Conservation (phyloP, 805 yeast genomes). For the Wickerhamomyces kurtzmanii region DNA sequence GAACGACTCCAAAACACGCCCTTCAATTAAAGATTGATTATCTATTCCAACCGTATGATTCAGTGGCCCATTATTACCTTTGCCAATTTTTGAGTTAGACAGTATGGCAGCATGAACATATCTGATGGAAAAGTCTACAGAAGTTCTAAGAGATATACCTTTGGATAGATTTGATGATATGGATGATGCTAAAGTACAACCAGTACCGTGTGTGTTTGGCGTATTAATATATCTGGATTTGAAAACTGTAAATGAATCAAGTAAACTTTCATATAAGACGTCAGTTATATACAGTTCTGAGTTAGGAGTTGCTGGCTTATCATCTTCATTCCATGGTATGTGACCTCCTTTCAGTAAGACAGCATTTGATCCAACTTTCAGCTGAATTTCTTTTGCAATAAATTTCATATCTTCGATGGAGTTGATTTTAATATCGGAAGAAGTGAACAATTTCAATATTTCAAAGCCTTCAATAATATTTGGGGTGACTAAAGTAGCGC, state of each 20-base stretch:
- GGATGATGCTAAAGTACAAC: slow-evolving; percentile 79
- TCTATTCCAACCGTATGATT: slow-evolving; percentile 37
- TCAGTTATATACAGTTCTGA: slow-evolving; percentile 34
- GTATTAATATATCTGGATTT: slow-evolving; percentile 36
- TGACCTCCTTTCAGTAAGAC: slow-evolving; percentile 82
- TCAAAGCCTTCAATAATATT: slow-evolving; percentile 57
- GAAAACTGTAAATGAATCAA: slow-evolving; percentile 28
- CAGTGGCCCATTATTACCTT: slow-evolving; percentile 67
- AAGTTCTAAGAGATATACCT: slow-evolving; percentile 30
- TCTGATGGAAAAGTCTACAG: slow-evolving; percentile 49
- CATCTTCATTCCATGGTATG: slow-evolving; percentile 29
- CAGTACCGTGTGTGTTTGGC: slow-evolving; percentile 76
- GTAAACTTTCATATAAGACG: slow-evolving; percentile 36
- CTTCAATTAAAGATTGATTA: slow-evolving; percentile 7
- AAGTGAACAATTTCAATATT: slow-evolving; percentile 23
- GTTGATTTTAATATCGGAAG: slow-evolving; percentile 14
- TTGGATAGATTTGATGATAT: slow-evolving; percentile 68
- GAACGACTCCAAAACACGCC: slow-evolving; percentile 36
- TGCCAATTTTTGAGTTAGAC: slow-evolving; percentile 33
- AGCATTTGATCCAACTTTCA: slow-evolving; percentile 31
- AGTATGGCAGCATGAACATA: slow-evolving; percentile 61
- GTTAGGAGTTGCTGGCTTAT: slow-evolving; percentile 6
- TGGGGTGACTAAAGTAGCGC: slow-evolving; percentile 64
- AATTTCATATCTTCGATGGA: slow-evolving; percentile 29
- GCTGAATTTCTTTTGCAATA: slow-evolving; percentile 29